phyloP scores from a whole-genome alignment of 2,329 filamentous ascomycete genomes.

The Sphaerostilbella broomeana region DNA sequence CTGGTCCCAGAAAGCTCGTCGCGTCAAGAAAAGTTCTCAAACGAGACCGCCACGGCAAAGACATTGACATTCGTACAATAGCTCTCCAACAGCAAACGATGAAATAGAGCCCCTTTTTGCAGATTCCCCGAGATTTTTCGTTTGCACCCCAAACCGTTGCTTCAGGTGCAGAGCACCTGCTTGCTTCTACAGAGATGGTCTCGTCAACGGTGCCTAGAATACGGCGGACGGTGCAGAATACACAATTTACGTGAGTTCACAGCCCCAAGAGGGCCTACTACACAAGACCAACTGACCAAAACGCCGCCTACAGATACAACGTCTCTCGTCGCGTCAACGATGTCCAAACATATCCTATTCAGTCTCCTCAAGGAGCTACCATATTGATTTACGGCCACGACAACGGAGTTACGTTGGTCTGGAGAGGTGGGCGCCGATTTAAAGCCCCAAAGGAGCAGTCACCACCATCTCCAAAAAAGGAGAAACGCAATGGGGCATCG shows the following conservation, averaged over 20 bases:
- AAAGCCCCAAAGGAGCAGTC: conserved; percentile 37
- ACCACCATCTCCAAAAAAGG: conserved; percentile 23
- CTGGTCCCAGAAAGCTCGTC: conserved; percentile 4
- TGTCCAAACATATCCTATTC: conserved; percentile 54
- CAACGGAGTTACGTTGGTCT: conserved; percentile 54
- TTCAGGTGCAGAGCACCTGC: conserved; percentile 11
- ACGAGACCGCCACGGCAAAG: background rate
- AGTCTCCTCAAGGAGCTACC: conserved; percentile 56
- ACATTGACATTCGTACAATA: background rate
- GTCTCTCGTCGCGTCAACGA: conserved; percentile 51
- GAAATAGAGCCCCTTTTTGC: background rate
- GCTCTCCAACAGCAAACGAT: background rate
- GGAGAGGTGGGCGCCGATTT: conserved; percentile 57
- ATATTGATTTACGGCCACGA: conserved; percentile 59
- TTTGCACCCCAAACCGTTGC: too few species aligned
- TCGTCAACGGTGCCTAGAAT: conserved; percentile 32
- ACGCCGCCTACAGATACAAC: conserved; percentile 45
- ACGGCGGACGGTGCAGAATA: conserved; percentile 43
- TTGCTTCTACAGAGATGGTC: conserved; percentile 25
- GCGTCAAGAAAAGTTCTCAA: conserved; percentile 12
- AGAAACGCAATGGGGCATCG: conserved; percentile 45
- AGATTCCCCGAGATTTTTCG: background rate
- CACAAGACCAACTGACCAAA: too few species aligned
- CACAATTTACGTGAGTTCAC: conserved; percentile 39
- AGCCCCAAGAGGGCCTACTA: background rate